These are phyloP conservation scores for Aureobasidium uvarum DNA, from an alignment of 2,329 filamentous ascomycete species.

Conservation along the genomic window DNA sequence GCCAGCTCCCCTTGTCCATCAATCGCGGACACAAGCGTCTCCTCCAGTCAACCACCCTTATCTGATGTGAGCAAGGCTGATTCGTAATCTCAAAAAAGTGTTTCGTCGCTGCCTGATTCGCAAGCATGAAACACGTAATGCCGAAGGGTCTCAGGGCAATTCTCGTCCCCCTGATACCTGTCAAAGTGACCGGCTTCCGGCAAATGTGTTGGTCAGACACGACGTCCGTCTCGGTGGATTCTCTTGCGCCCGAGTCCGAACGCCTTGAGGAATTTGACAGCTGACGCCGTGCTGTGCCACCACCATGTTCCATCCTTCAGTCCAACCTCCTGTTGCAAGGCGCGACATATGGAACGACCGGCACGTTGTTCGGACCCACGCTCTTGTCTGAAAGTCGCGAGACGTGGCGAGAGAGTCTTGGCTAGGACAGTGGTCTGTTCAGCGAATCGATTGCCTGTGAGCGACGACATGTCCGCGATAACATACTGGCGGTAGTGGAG, in stretches of 20 bases:
- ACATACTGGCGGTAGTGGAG: background rate
- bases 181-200: background rate
- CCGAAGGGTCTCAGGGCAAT: background rate
- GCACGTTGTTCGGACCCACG: too few species aligned
- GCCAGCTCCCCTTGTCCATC: background rate
- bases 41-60: background rate
- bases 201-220: background rate
- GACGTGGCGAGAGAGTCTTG: background rate
- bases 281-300: slow-evolving; percentile 8
- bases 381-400: too few species aligned
- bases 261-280: background rate
- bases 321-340: too few species aligned
- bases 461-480: background rate
- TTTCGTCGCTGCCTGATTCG: slow-evolving; percentile 7
- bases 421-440: background rate
- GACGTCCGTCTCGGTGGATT: background rate
- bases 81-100: slow-evolving; percentile 8
- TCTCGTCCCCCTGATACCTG: background rate
- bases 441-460: background rate
- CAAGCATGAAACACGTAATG: slow-evolving; percentile 15
- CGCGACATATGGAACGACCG: too few species aligned
- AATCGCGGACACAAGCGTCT: background rate
- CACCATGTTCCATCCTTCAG: background rate
- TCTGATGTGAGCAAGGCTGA: slow-evolving; percentile 1
- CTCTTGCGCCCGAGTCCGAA: background rate